Percentiles rank a stretch among this genome's conserved stretches.
phyloP scores from a whole-genome alignment of 179 eudicot genomes.

The Actinidia arguta region DNA sequence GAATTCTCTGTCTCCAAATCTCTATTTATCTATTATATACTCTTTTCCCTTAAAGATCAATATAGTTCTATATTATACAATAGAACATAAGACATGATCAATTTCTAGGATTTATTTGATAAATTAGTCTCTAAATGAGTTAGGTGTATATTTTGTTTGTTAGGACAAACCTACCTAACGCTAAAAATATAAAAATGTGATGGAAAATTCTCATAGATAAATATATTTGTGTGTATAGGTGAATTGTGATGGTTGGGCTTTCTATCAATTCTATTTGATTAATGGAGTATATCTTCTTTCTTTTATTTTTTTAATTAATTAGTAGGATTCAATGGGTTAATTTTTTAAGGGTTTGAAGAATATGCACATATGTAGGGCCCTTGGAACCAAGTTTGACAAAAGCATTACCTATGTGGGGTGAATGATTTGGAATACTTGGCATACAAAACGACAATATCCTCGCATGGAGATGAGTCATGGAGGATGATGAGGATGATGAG shows the following conservation, averaged over 20 bases:
- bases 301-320: too few species aligned
- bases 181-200: neutral
- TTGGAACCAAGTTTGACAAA: neutral
- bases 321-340: neutral
- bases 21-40: too few species aligned
- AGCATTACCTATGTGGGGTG: neutral
- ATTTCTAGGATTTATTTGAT: too few species aligned
- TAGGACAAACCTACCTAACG: neutral
- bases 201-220: neutral
- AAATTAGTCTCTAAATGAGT: neutral
- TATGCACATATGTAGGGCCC: conserved; percentile 18
- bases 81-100: too few species aligned
- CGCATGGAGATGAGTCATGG: conserved; percentile 22
- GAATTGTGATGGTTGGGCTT: neutral
- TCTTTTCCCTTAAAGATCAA: too few species aligned
- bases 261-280: neutral
- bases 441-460: conserved; percentile 4
- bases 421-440: neutral
- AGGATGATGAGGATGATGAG: neutral
- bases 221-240: neutral
- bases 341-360: neutral
- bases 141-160: neutral
- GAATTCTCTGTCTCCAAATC: too few species aligned
- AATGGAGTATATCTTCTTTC: neutral
- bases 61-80: too few species aligned